Evolutionary conservation across 371 early-diverging fungal genomes (phyloP), one percentile per base, ranked within the genome.

Genomic region (Mucor ambiguus): DNA sequence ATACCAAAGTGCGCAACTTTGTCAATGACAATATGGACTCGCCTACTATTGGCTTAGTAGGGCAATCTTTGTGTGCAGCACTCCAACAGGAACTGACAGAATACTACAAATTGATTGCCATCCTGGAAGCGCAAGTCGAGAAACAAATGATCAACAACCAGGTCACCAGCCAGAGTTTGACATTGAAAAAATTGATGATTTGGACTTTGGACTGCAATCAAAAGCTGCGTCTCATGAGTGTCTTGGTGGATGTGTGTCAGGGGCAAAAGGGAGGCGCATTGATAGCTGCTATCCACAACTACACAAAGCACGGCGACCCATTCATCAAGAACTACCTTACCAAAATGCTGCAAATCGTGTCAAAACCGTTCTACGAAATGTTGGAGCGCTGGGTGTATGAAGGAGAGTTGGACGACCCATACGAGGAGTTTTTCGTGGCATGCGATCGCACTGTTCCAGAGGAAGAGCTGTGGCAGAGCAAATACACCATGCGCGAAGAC

Each of bases 371-470:
- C 74, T 95, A 89, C 69, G 87, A 88, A 58, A 95, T 95, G 87
- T 81, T 98, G 20, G 87, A 87, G 48, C 85, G 89, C n/a, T 98
- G 98, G 98, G 88, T 98, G 20, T 93, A 92, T 56, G 94, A 95
- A 68, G 98, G 98, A 16, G 96, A 96, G 75, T 78, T 98, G 33
- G 90, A 91, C 26, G 98, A 98, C 69, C 96, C 95, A n/a, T 90
- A 91, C 73, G 81, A 80, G 22, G 98, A 98, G 79, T 98, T 97
- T 72, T 97, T 97, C 76, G 92, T 97, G 12, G 83, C 82, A 0
- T 80, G 76, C 32, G 86, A 80, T 54, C 60, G 67, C 0, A 77
- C 81, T 2, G 86, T 84, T 14, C 76, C 82, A 18, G 88, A 90
- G 58, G 89, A 89, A 55, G 87, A 93, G 33, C 70, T 92, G 49